Base-by-base conservation (phyloP, 805 yeast genomes). In the Metschnikowia lochheadii region DNA sequence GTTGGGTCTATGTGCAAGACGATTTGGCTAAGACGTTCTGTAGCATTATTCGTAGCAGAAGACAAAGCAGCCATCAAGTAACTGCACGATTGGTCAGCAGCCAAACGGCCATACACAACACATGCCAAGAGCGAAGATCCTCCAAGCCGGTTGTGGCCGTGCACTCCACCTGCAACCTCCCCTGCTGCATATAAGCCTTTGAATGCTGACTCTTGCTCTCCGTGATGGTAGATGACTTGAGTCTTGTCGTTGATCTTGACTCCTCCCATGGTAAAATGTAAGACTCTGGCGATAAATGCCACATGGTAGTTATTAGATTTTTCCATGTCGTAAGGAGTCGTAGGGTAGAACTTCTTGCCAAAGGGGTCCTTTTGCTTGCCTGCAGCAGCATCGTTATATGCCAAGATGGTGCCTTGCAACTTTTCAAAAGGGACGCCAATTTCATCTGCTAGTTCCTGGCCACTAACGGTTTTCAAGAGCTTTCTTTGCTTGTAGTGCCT, bases 191-290 rank as follows among this genome's bases (percentile, higher is more conserved):
- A 73, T 40, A 73, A 62, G 2, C 75, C 75, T 34, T 61, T 62
- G 49, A 71, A 68, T 3, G 71, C 66, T 20, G 49, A 53, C 21
- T 60, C 56, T 6, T 56, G 42, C 7, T 65, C 64, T 1, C 62
- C 56, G 29, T 52, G 58, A n/a, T 69, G 55, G 50, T 48, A 76
- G 47, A 53, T 68, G 59, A 62, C 76, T 63, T 50, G 75, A 0
- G 79, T 67, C 39, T 71, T 59, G 21, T 71, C 77, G 59, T 81
- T 73, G 49, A 82, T 79, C 62, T 76, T 75, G 5, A 81, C 80
- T 44, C 89, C 89, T 20, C 89, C 89, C 87, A 82, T 83, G 7
- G 87, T 80, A 63, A 81, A 83, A 63, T 83, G 88, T 35, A 83
- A 75, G 17, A 80, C 82, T 35, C 85, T 72, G 5, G 84, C 79